These are phyloP conservation scores for Neurospora intermedia DNA, from an alignment of 495 filamentous ascomycete species.

Conservation along the genomic window DNA sequence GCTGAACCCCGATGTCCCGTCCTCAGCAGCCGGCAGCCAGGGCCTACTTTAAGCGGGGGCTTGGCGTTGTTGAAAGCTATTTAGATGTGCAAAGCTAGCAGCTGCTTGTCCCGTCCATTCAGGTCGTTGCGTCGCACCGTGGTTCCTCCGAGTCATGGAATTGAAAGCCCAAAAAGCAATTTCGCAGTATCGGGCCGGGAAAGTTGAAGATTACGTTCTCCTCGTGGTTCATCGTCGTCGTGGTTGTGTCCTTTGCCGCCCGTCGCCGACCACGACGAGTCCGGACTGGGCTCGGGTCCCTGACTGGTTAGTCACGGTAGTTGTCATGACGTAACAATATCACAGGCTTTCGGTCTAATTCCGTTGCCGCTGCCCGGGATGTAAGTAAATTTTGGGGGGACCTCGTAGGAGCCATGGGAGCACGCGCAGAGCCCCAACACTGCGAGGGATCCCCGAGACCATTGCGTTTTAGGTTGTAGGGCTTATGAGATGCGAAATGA, in stretches of 20 bases:
- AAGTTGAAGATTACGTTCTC: neutral
- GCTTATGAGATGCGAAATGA: neutral
- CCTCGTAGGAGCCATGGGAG: neutral
- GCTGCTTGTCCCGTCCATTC: neutral
- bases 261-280: neutral
- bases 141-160: neutral
- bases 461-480: neutral
- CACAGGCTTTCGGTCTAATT: neutral
- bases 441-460: neutral
- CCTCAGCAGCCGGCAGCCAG: neutral
- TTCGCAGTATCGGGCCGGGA: neutral
- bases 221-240: neutral
- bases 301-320: neutral
- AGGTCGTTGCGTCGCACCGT: neutral
- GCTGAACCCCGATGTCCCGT: neutral
- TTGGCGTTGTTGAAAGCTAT: neutral
- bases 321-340: neutral
- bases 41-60: neutral
- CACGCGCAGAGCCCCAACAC: neutral
- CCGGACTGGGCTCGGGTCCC: neutral
- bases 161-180: neutral
- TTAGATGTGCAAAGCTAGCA: neutral
- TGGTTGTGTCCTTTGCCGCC: neutral
- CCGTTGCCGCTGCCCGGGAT: neutral
- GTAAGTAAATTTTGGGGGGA: neutral